phyloP scores from a whole-genome alignment of 2,329 filamentous ascomycete species.

The Microdochium nivale region DNA sequence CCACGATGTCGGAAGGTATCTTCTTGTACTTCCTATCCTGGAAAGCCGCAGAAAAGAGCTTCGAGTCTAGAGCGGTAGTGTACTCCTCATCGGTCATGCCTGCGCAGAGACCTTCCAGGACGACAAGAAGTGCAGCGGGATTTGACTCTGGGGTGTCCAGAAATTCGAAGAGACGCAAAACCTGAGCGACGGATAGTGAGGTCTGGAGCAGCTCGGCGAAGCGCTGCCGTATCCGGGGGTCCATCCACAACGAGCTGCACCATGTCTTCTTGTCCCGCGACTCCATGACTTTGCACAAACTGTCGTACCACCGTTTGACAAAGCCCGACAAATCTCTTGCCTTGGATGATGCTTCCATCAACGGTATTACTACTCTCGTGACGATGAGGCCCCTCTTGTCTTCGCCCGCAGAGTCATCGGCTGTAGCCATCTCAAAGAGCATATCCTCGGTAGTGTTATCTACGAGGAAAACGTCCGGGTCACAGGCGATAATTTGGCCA shows the following conservation, averaged over 20 bases:
- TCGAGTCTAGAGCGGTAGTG: slow-evolving; percentile 19
- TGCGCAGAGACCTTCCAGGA: slow-evolving; percentile 27
- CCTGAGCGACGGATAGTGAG: slow-evolving; percentile 25
- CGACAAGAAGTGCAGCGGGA: slow-evolving; percentile 20
- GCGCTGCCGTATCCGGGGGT: slow-evolving; percentile 14
- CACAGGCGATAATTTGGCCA: slow-evolving; percentile 31
- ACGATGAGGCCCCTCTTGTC: slow-evolving; percentile 17
- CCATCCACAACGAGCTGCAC: slow-evolving; percentile 16
- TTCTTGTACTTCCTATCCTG: slow-evolving; percentile 10
- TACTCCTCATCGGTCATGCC: slow-evolving; percentile 24
- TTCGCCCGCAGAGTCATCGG: slow-evolving; percentile 9
- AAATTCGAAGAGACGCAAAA: slow-evolving; percentile 24
- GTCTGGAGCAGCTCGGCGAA: slow-evolving; percentile 22
- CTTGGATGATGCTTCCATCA: slow-evolving; percentile 29
- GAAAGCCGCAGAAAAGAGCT: slow-evolving; percentile 22
- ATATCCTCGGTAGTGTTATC: slow-evolving; percentile 18
- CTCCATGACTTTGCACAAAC: slow-evolving; percentile 9
- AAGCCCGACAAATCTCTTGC: slow-evolving; percentile 30
- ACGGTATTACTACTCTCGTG: slow-evolving; percentile 23
- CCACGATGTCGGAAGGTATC: slow-evolving; percentile 12
- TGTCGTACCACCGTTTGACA: slow-evolving; percentile 25
- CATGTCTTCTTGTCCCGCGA: slow-evolving; percentile 3
- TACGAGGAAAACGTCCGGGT: slow-evolving; percentile 34
- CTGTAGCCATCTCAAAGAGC: slow-evolving; percentile 22
- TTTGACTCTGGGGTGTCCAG: slow-evolving; percentile 15